Conservation (phyloP, 1,139 yeast genomes). For the Arxiozyma slooffiae region DNA sequence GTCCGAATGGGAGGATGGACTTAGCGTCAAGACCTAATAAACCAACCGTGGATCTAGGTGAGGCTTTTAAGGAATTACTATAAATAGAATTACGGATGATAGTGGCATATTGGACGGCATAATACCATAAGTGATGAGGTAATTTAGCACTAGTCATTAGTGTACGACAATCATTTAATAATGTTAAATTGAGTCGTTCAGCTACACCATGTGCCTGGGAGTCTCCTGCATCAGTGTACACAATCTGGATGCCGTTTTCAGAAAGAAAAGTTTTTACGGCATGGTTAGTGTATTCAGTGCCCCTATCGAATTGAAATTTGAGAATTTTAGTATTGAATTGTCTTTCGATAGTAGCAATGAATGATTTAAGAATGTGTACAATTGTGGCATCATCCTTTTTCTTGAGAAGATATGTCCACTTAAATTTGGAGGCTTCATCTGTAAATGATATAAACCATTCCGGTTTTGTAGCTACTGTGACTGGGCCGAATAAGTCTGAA, state of each 20-base stretch:
- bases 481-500: constrained; percentile 8
- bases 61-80: constrained; percentile 1
- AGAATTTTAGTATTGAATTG: constrained; percentile 4
- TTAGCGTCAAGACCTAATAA: constrained; percentile 5
- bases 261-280: background rate
- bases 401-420: constrained; percentile 5
- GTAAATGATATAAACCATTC: constrained; percentile 6
- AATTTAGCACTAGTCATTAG: background rate
- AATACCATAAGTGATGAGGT: constrained; percentile 8
- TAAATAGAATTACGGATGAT: constrained; percentile 7
- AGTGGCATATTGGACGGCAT: constrained; percentile 8
- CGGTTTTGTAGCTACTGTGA: constrained; percentile 1
- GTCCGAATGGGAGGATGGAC: constrained; percentile 10
- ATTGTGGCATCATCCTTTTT: background rate
- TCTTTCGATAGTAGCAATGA: background rate
- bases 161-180: constrained; percentile 11
- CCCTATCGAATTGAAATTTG: constrained; percentile 8
- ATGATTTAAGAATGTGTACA: background rate
- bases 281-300: constrained; percentile 9
- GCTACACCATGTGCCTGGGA: constrained; percentile 11
- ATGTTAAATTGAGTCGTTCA: constrained; percentile 9
- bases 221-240: constrained; percentile 7
- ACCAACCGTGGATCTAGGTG: constrained; percentile 7
- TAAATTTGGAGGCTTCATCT: constrained; percentile 4
- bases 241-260: constrained; percentile 7